Conservation (phyloP, 805 yeast genomes). For the Hermanozyma aechmeae region DNA sequence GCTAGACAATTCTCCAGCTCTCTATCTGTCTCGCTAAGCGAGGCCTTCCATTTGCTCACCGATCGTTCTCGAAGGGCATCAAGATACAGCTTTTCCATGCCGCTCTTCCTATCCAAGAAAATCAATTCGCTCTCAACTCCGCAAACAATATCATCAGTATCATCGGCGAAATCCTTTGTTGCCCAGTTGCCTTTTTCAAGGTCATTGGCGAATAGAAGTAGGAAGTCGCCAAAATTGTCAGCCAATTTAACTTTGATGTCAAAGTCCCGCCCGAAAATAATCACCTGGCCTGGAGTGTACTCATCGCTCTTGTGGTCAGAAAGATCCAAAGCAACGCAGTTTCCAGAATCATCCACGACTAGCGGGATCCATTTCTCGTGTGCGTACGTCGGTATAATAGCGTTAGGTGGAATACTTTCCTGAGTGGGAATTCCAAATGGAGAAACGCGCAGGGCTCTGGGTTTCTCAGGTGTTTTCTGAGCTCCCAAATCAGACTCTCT, state of each 20-base stretch:
- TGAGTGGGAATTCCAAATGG: no score
- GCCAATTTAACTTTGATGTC: slow-evolving; percentile 86
- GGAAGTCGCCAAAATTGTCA: slow-evolving; percentile 81
- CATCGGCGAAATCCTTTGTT: slow-evolving; percentile 34
- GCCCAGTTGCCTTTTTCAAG: slow-evolving; percentile 76
- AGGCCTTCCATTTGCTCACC: slow-evolving; percentile 23
- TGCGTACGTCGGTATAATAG: slow-evolving; percentile 71
- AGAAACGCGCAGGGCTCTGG: no score
- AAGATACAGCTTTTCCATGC: slow-evolving; percentile 30
- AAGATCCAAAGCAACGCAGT: slow-evolving; percentile 84
- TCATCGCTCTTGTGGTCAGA: slow-evolving; percentile 32
- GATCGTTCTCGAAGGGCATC: slow-evolving; percentile 29
- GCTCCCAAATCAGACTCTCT: slow-evolving; percentile 4
- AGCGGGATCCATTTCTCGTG: slow-evolving; percentile 89
- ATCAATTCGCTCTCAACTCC: slow-evolving; percentile 69
- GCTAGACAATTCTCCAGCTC: no score
- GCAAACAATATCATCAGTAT: slow-evolving; percentile 35
- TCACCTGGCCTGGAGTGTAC: slow-evolving; percentile 66
- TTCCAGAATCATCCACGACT: slow-evolving; percentile 81
- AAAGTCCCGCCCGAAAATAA: slow-evolving; percentile 87
- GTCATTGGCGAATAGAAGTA: slow-evolving; percentile 76
- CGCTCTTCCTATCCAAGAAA: slow-evolving; percentile 50
- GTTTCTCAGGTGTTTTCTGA: no score
- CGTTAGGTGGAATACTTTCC: slow-evolving; percentile 68
- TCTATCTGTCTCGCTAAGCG: slow-evolving; percentile 12